Percentiles rank a stretch among this genome's conserved stretches.
Evolutionary conservation across 805 yeast species (phyloP).

Genomic region (Metschnikowia drakensbergensis): DNA sequence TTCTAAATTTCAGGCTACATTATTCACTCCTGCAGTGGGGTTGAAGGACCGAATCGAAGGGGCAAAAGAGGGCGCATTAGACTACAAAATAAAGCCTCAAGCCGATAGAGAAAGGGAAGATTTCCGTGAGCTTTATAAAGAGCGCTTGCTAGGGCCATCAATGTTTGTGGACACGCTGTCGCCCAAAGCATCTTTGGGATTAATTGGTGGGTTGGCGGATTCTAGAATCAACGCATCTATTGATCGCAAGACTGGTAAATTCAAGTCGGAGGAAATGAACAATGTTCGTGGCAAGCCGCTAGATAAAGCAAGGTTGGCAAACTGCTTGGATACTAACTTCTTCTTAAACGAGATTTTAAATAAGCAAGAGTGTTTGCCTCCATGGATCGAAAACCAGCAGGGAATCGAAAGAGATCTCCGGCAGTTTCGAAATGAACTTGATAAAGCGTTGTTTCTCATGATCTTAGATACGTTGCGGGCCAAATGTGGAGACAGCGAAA

Average conservation of each 20-base stretch:
- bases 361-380: constrained; percentile 77
- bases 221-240: constrained; percentile 62
- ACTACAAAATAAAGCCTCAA: constrained; percentile 50
- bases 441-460: constrained; percentile 27
- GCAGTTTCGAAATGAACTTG: constrained; percentile 45
- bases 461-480: not conserved
- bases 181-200: constrained; percentile 43
- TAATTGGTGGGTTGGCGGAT: constrained; percentile 67
- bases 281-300: constrained; percentile 58
- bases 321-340: constrained; percentile 63
- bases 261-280: constrained; percentile 47
- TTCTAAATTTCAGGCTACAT: constrained; percentile 11
- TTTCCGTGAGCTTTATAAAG: constrained; percentile 59
- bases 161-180: constrained; percentile 41
- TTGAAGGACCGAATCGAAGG: constrained; percentile 42
- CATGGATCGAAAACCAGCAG: constrained; percentile 83
- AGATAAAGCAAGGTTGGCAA: constrained; percentile 48
- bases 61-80: constrained; percentile 66
- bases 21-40: constrained; percentile 21
- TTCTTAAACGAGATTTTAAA: constrained; percentile 74
- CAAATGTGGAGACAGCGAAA: not conserved
- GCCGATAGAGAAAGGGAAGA: constrained; percentile 33
- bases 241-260: constrained; percentile 67
- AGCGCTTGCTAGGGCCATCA: constrained; percentile 57
- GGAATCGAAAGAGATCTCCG: constrained; percentile 47